Conservation (phyloP, 1,284 basidiomycete genomes). For the Hemileccinum hortonii region DNA sequence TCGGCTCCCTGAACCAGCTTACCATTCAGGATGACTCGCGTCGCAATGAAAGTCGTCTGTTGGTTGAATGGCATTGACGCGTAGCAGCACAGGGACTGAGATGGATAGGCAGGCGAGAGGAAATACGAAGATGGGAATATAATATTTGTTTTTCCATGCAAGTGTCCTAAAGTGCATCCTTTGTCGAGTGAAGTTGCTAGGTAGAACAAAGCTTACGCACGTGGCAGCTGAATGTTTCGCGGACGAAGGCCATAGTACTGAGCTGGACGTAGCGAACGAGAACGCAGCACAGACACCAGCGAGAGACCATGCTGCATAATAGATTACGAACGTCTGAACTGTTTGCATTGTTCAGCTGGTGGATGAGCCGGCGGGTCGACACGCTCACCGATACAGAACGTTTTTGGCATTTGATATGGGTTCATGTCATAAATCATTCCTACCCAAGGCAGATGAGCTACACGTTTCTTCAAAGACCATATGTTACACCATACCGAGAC, state of each 20-base stretch:
- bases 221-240: conserved; percentile 34
- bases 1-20: conserved; percentile 10
- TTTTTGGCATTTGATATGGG: conserved; percentile 52
- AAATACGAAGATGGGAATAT: conserved; percentile 43
- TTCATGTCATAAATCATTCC: conserved; percentile 66
- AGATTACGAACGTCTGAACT: conserved; percentile 28
- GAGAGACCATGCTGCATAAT: conserved; percentile 47
- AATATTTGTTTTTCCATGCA: conserved; percentile 44
- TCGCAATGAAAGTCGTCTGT: conserved; percentile 57
- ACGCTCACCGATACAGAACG: conserved; percentile 54
- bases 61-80: conserved; percentile 44
- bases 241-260: conserved; percentile 48
- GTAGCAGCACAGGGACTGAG: conserved; percentile 45
- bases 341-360: neutral
- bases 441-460: conserved; percentile 26
- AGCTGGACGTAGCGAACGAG: conserved; percentile 46
- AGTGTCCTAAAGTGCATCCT: conserved; percentile 33
- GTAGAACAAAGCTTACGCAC: conserved; percentile 22
- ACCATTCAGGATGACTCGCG: conserved; percentile 55
- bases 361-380: neutral
- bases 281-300: conserved; percentile 52
- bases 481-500: conserved; percentile 21
- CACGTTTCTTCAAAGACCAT: neutral
- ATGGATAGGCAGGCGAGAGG: conserved; percentile 46
- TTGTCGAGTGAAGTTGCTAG: neutral